Base-by-base conservation (phyloP, 1,139 yeast genomes). In the Kurtzmaniella quercitrusa region DNA sequence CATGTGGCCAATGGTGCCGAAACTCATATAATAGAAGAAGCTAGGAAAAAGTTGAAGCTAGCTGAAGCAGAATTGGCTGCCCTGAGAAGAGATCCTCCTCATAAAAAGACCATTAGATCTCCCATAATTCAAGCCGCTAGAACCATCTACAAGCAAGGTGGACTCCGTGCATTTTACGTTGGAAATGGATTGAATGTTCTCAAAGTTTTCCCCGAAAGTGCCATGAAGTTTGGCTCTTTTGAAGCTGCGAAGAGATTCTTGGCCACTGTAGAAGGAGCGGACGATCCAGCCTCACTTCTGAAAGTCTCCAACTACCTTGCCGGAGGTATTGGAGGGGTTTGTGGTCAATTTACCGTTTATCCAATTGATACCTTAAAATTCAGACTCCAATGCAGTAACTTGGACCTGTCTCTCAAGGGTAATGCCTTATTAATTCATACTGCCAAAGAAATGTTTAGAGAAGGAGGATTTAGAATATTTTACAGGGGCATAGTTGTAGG, bases 301-400 rank as follows among this genome's bases (percentile, higher is more conserved):
- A 80, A 85, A 50, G 60, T 79, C 0, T 77, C 96, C 0, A 90
- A 97, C 0, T 93, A 90, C 59, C 62, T 89, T 33, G 89, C 97
- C 15, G 98, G 98, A 63, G 98, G 98, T 38, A 62, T 93, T 43
- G 98, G 97, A 38, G 98, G 98, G 57, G 95, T 93, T 48, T 79
- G 82, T 29, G 87, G 98, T 0, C 98, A 93, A 63, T 81, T 90
- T 54, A 77, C 94, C 0, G 96, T 91, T 3, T 93, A 93, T 60
- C 98, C 98, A 6, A 83, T 93, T n/a, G 98, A 93, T 65, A 93
- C 98, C 0, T 70, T 93, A 41, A 93, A 93, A 62, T 93, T 88
- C 59, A 73, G 93, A 62, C 66, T 85, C 39, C 94, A 85, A 59
- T 85, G 94, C 63, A 87, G 91, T 1, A 82, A 85, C 42, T 63